Evolutionary conservation across 2,329 filamentous ascomycete genomes (phyloP).

Genomic region (Aspergillus phoenicis): DNA sequence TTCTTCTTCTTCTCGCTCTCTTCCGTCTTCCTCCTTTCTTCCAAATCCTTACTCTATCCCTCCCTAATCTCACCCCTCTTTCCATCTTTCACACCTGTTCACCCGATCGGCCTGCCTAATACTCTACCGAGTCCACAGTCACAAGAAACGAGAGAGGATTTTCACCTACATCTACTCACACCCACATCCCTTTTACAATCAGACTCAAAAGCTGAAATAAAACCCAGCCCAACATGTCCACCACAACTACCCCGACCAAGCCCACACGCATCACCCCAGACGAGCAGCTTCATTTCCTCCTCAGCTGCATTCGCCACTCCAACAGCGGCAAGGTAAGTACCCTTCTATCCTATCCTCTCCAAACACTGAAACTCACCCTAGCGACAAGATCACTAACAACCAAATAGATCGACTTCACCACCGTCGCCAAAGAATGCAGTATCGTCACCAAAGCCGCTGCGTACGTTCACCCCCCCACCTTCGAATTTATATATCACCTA

Average conservation of each 20-base stretch:
- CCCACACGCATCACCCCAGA: constrained; percentile 55
- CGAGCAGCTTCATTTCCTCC: constrained; percentile 66
- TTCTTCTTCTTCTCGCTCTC: no score
- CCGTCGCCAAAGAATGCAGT: constrained; percentile 64
- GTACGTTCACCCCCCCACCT: constrained; percentile 53
- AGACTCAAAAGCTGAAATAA: no score
- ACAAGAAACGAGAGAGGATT: no score
- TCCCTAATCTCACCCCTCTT: no score
- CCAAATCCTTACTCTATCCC: no score
- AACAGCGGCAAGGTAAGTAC: constrained; percentile 60
- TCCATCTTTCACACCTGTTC: no score
- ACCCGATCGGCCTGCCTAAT: no score
- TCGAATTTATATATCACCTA: neutral
- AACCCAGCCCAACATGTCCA: neutral
- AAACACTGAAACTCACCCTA: neutral
- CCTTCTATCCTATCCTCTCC: neutral
- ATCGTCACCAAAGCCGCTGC: constrained; percentile 69
- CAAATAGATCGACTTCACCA: constrained; percentile 64
- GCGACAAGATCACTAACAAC: neutral
- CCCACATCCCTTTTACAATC: no score
- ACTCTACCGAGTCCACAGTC: no score
- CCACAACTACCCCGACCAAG: neutral
- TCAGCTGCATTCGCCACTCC: constrained; percentile 65
- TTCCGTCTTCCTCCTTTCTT: no score
- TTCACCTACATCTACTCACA: no score